Conservation (phyloP, 345 rosid species). For the Lepidium aucheri region DNA sequence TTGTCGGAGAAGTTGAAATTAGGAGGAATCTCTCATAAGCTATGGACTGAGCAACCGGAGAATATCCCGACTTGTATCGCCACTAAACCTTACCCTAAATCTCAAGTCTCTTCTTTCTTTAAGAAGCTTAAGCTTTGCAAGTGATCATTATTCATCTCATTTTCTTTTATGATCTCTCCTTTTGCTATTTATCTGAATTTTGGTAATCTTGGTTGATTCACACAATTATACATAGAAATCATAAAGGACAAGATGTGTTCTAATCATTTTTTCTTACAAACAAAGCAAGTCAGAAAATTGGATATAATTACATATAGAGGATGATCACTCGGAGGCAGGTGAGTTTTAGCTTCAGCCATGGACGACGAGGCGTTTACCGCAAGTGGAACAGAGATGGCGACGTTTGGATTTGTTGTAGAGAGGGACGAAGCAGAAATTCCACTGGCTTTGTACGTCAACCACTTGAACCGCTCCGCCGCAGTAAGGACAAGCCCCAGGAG, state of each 20-base stretch:
- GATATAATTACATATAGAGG: neutral
- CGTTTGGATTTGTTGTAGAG: slow-evolving; percentile 52
- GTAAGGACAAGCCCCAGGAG: slow-evolving; percentile 84
- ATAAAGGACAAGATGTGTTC: neutral
- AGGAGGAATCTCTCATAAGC: slow-evolving; percentile 61
- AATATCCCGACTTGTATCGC: slow-evolving; percentile 83
- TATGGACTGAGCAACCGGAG: slow-evolving; percentile 94
- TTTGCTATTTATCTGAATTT: too few relatives aligned
- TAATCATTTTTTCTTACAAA: neutral
- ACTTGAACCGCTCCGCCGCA: slow-evolving; percentile 82
- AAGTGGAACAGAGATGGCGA: slow-evolving; percentile 47
- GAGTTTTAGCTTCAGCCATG: slow-evolving; percentile 7
- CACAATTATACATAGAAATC: neutral
- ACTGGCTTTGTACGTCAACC: slow-evolving; percentile 61
- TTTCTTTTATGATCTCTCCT: too few relatives aligned
- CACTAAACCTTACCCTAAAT: slow-evolving; percentile 69
- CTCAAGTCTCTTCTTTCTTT: slow-evolving; percentile 43
- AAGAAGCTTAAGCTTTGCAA: slow-evolving; percentile 82
- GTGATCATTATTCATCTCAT: slow-evolving; percentile 25
- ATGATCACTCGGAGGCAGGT: neutral
- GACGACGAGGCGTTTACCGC: slow-evolving; percentile 49
- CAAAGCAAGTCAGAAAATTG: neutral
- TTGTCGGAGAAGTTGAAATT: slow-evolving; percentile 61
- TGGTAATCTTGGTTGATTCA: neutral
- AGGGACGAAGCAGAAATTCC: slow-evolving; percentile 90